Percentiles rank a stretch among this genome's conserved stretches.
phyloP scores from a whole-genome alignment of 2,329 filamentous ascomycete genomes.

The Cytospora paraplurivora region DNA sequence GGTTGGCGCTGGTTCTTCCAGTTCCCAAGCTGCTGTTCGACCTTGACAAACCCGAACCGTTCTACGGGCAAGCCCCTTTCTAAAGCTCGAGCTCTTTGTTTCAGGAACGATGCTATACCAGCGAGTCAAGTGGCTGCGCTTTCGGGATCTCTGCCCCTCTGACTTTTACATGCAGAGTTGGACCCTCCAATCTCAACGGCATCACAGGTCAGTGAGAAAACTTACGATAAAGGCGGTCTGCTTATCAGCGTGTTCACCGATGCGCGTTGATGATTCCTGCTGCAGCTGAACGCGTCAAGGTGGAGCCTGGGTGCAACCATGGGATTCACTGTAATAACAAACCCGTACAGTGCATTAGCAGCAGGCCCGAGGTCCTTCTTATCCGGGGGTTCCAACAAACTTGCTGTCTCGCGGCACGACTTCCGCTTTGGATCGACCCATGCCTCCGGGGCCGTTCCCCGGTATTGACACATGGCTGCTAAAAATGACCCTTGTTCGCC shows the following conservation, averaged over 20 bases:
- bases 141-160: conserved; percentile 7
- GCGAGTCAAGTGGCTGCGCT: not conserved
- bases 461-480: conserved; percentile 29
- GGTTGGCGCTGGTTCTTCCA: conserved; percentile 16
- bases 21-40: conserved; percentile 16
- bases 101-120: conserved; percentile 15
- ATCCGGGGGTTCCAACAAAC: conserved; percentile 11
- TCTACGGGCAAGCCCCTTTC: conserved; percentile 8
- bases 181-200: conserved; percentile 1
- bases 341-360: conserved; percentile 25
- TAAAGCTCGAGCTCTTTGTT: conserved; percentile 9
- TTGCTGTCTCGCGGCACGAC: conserved; percentile 21
- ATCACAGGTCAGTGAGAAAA: conserved; percentile 2
- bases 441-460: conserved; percentile 27
- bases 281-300: conserved; percentile 21
- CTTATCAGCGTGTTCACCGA: conserved; percentile 26
- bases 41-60: conserved; percentile 6
- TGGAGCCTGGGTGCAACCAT: conserved; percentile 3
- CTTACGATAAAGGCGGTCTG: conserved; percentile 29
- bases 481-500: conserved; percentile 24
- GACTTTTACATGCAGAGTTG: conserved; percentile 1
- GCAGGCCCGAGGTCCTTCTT: conserved; percentile 6
- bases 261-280: conserved; percentile 18
- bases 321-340: conserved; percentile 8
- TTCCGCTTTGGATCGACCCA: conserved; percentile 23